phyloP scores from a whole-genome alignment of 164 flowering plant species.

The Aristolochia californica region DNA sequence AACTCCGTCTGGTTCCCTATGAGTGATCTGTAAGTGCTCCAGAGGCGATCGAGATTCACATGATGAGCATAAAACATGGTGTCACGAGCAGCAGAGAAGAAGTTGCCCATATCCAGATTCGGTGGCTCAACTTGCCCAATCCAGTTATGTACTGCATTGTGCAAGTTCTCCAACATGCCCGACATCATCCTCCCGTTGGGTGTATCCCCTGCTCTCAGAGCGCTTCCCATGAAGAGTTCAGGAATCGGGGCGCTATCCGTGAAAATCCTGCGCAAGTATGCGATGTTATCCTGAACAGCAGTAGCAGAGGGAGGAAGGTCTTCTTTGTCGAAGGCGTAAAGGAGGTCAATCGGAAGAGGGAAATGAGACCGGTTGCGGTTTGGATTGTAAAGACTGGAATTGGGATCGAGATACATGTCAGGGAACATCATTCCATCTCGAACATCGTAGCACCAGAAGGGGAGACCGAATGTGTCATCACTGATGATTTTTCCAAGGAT shows the following conservation, averaged over 20 bases:
- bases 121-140: background rate
- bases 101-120: no score
- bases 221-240: slow-evolving; percentile 2
- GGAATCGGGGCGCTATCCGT: no score
- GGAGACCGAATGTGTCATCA: slow-evolving; percentile 2
- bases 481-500: slow-evolving; percentile 3
- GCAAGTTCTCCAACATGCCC: background rate
- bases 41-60: no score
- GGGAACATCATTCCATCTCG: slow-evolving; percentile 1
- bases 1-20: background rate
- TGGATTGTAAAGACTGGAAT: background rate
- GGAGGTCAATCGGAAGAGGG: background rate
- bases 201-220: background rate
- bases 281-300: background rate
- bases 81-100: slow-evolving; percentile 5
- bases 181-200: background rate
- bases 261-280: no score
- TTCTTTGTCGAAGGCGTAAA: background rate
- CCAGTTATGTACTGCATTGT: slow-evolving; percentile 2
- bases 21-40: background rate
- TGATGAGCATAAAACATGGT: background rate
- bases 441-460: background rate
- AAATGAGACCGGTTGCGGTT: background rate
- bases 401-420: background rate
- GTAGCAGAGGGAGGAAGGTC: background rate